Conservation (phyloP, 2,329 filamentous ascomycete species). For the Myriosclerotinia scirpicola region DNA sequence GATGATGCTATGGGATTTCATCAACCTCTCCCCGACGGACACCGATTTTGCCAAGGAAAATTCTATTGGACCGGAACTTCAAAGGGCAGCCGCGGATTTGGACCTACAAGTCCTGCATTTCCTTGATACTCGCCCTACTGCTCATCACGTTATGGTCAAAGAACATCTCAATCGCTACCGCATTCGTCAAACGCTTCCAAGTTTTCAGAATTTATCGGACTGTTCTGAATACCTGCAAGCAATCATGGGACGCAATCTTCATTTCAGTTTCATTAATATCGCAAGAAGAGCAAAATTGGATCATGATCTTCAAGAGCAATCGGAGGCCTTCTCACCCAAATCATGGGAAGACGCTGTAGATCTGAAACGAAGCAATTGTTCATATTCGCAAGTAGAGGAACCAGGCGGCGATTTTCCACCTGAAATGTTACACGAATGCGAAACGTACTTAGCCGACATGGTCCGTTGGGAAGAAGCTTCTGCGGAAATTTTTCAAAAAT, state of each 20-base stretch:
- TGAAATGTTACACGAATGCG: slow-evolving; percentile 20
- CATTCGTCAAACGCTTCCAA: not conserved
- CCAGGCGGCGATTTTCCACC: not conserved
- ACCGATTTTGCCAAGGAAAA: not conserved
- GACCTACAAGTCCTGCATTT: slow-evolving; percentile 25
- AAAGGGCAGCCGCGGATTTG: slow-evolving; percentile 7
- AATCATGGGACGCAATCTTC: slow-evolving; percentile 26
- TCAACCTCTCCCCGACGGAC: not conserved
- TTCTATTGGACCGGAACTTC: slow-evolving; percentile 9
- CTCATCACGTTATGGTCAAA: slow-evolving; percentile 1
- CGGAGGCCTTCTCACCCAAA: not conserved
- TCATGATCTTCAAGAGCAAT: not conserved
- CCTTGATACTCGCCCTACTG: slow-evolving; percentile 8
- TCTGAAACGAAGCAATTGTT: not conserved
- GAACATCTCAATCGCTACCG: slow-evolving; percentile 4
- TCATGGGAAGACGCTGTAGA: not conserved
- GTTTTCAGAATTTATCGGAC: slow-evolving; percentile 20
- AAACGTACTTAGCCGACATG: slow-evolving; percentile 20
- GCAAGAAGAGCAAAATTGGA: not conserved
- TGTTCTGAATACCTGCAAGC: slow-evolving; percentile 21
- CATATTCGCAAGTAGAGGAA: not conserved
- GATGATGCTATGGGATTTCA: slow-evolving; percentile 12
- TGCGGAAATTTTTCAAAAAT: not conserved
- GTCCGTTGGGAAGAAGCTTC: slow-evolving; percentile 22
- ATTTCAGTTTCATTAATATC: slow-evolving; percentile 25